phyloP scores from a whole-genome alignment of 1,139 yeast species.

The Ashbya aceris region DNA sequence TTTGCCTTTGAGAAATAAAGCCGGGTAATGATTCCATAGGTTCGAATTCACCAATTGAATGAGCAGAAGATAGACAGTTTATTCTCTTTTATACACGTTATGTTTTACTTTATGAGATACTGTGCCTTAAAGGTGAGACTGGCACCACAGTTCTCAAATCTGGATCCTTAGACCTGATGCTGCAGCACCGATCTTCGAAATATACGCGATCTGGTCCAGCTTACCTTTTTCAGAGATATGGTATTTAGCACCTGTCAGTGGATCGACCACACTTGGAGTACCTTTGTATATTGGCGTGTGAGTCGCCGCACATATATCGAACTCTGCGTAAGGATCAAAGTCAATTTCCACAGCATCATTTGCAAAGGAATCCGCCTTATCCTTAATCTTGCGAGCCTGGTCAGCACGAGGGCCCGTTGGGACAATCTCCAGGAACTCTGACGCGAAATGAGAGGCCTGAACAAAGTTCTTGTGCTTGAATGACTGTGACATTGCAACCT shows the following conservation, averaged over 20 bases:
- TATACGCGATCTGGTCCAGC: conserved; percentile 63
- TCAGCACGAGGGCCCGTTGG: conserved; percentile 76
- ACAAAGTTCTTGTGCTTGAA: conserved; percentile 82
- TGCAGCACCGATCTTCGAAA: conserved; percentile 83
- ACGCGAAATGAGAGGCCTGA: conserved; percentile 84
- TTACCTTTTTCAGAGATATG: conserved; percentile 69
- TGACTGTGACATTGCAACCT: conserved; percentile 90
- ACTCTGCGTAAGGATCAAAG: conserved; percentile 85
- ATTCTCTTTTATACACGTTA: conserved; percentile 2
- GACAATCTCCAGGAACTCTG: conserved; percentile 62
- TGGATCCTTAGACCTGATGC: conserved; percentile 77
- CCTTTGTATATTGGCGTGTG: conserved; percentile 84
- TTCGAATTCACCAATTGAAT: no score
- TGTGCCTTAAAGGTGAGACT: no score
- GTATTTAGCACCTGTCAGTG: conserved; percentile 88
- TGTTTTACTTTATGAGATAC: not conserved
- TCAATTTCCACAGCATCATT: conserved; percentile 84
- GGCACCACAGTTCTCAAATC: no score
- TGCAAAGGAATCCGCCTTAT: conserved; percentile 69
- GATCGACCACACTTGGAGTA: conserved; percentile 59
- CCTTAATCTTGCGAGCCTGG: conserved; percentile 75
- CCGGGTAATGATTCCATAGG: no score
- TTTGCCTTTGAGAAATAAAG: no score
- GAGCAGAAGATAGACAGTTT: not conserved
- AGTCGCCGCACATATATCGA: conserved; percentile 81